Evolutionary conservation across 164 flowering plant genomes (phyloP).

Genomic region (Aristolochia fimbriata): DNA sequence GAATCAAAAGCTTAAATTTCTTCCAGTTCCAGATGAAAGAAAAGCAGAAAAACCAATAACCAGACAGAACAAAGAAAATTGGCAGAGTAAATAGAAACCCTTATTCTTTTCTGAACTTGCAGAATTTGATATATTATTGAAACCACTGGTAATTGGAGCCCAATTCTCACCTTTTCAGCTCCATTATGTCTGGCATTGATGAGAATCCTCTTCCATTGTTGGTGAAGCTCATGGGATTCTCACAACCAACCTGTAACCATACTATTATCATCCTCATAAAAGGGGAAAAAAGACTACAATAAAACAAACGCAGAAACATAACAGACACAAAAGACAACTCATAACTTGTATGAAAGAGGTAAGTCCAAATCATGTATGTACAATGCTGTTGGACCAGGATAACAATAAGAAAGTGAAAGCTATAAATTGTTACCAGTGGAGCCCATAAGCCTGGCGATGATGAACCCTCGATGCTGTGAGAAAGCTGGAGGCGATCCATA

Average conservation of each 20-base stretch:
- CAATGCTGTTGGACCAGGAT: no score
- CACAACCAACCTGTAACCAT: conserved; percentile 36
- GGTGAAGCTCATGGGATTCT: conserved; percentile 22
- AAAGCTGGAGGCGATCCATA: conserved; percentile 40
- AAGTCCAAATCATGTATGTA: no score
- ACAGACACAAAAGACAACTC: no score
- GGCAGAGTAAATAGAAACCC: no score
- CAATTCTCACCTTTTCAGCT: conserved; percentile 57
- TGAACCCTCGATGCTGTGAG: conserved; percentile 31
- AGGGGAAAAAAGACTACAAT: no score
- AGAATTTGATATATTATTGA: background rate
- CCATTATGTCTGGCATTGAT: conserved; percentile 29
- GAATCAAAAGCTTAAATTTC: no score
- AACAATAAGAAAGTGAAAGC: background rate
- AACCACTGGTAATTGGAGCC: no score
- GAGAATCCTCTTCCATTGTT: conserved; percentile 39
- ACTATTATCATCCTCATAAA: background rate
- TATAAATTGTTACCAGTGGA: conserved; percentile 35
- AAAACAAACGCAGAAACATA: no score
- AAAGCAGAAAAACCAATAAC: no score
- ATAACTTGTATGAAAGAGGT: no score
- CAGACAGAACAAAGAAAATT: no score
- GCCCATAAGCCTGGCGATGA: conserved; percentile 40
- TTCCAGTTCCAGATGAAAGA: no score
- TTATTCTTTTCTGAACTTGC: background rate